Evolutionary conservation across 2,329 filamentous ascomycete genomes (phyloP).

Genomic region (Cordyceps sp.): DNA sequence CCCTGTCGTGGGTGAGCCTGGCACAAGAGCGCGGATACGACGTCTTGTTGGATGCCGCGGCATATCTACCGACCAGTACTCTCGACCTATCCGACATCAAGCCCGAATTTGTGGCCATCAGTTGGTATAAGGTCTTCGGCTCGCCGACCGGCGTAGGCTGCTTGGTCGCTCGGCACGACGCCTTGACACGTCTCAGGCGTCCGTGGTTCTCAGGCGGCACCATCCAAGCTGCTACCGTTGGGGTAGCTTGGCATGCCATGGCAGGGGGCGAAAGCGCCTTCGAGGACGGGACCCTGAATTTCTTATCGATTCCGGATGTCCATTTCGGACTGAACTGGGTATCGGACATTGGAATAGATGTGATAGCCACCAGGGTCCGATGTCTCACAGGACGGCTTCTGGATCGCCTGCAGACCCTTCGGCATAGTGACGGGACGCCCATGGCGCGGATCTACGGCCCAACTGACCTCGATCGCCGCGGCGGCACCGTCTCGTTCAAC

Average conservation of each 20-base stretch:
- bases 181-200: slow-evolving; percentile 13
- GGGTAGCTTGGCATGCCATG: slow-evolving; percentile 14
- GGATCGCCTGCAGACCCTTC: slow-evolving; percentile 11
- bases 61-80: slow-evolving; percentile 18
- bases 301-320: slow-evolving; percentile 21
- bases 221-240: slow-evolving; percentile 15
- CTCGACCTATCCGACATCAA: slow-evolving; percentile 17
- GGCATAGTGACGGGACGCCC: slow-evolving; percentile 15
- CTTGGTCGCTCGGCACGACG: slow-evolving; percentile 15
- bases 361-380: slow-evolving; percentile 14
- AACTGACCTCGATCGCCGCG: slow-evolving; percentile 10
- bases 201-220: slow-evolving; percentile 25
- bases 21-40: slow-evolving; percentile 21
- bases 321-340: slow-evolving; percentile 19
- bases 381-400: slow-evolving; percentile 21
- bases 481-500: slow-evolving; percentile 22
- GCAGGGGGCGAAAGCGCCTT: slow-evolving; percentile 13
- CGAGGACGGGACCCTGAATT: slow-evolving; percentile 24
- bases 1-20: slow-evolving; percentile 16
- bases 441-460: slow-evolving; percentile 21
- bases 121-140: slow-evolving; percentile 26
- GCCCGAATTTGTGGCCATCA: slow-evolving; percentile 21
- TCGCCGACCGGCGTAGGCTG: slow-evolving; percentile 24
- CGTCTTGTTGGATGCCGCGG: slow-evolving; percentile 22
- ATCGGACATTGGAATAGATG: slow-evolving; percentile 9